Evolutionary conservation across 225 moss, liverwort and hornwort genomes (phyloP).

Genomic region (Bryoerythrophyllum caledonicum): DNA sequence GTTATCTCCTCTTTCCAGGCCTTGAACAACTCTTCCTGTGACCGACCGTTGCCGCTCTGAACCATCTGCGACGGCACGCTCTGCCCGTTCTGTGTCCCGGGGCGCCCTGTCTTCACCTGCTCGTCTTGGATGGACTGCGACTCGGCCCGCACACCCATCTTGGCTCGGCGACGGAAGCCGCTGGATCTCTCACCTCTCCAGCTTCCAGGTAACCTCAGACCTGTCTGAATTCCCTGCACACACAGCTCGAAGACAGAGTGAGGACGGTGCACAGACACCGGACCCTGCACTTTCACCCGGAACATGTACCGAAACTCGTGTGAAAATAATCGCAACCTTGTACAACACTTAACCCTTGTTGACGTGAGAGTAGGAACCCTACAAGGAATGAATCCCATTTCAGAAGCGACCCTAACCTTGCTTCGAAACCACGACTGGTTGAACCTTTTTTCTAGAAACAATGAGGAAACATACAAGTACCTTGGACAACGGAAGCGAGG

Average conservation of each 20-base stretch:
- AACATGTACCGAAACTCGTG: not conserved
- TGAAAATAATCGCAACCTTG: too few species aligned
- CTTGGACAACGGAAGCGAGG: conserved; percentile 10
- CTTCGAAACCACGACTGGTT: not conserved
- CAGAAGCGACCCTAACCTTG: not conserved
- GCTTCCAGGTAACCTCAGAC: conserved; percentile 23
- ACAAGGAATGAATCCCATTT: not conserved
- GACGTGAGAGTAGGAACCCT: not conserved
- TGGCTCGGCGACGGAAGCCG: conserved; percentile 11
- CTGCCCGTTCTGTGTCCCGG: conserved; percentile 38
- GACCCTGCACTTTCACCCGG: not conserved
- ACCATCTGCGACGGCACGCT: conserved; percentile 56
- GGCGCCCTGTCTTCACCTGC: conserved; percentile 52
- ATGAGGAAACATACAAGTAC: not conserved
- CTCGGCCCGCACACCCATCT: conserved; percentile 43
- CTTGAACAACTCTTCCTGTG: conserved; percentile 27
- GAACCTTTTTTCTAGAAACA: not conserved
- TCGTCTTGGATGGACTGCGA: conserved; percentile 43
- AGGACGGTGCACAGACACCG: not conserved
- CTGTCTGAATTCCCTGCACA: conserved; percentile 32
- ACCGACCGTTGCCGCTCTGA: conserved; percentile 6
- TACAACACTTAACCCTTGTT: too few species aligned
- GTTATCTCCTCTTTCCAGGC: conserved; percentile 57
- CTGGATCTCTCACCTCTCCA: conserved; percentile 26
- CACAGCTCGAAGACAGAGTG: not conserved